Conservation (phyloP, 2,329 filamentous ascomycete species). For the Aspergillus melleus region DNA sequence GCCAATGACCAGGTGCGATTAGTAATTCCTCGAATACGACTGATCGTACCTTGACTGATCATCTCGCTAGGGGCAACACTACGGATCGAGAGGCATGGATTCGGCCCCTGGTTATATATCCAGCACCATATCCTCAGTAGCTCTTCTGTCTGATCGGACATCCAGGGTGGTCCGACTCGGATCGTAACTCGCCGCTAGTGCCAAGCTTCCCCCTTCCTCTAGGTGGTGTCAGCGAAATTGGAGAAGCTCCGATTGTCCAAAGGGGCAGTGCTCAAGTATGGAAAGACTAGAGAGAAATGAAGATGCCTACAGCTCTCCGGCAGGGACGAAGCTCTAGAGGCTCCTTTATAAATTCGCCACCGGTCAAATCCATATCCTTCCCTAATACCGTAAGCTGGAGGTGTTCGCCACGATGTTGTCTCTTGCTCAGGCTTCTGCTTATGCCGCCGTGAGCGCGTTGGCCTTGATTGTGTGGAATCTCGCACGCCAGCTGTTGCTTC, state of each 20-base stretch:
- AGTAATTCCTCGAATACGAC: background rate
- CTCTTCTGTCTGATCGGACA: background rate
- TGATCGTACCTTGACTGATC: background rate
- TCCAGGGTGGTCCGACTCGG: conserved; percentile 10
- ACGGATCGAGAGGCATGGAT: background rate
- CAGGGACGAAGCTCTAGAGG: background rate
- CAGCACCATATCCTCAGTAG: background rate
- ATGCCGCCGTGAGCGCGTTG: conserved; percentile 12
- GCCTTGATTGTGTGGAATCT: conserved; percentile 15
- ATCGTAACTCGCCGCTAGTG: background rate
- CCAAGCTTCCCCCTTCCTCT: background rate
- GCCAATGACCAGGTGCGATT: background rate
- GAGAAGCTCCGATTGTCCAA: conserved; percentile 9
- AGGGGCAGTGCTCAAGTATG: background rate
- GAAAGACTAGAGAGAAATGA: background rate
- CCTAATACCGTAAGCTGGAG: background rate
- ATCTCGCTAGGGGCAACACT: background rate
- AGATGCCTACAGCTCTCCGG: background rate
- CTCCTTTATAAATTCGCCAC: background rate
- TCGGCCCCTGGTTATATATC: background rate
- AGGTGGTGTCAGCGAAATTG: conserved; percentile 13
- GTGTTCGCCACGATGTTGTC: conserved; percentile 16
- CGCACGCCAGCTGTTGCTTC: conserved; percentile 19
- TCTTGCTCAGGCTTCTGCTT: conserved; percentile 10
- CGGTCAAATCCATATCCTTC: background rate